Base-by-base conservation (phyloP, 2,329 filamentous ascomycete genomes). In the Drechslerella dactyloides region DNA sequence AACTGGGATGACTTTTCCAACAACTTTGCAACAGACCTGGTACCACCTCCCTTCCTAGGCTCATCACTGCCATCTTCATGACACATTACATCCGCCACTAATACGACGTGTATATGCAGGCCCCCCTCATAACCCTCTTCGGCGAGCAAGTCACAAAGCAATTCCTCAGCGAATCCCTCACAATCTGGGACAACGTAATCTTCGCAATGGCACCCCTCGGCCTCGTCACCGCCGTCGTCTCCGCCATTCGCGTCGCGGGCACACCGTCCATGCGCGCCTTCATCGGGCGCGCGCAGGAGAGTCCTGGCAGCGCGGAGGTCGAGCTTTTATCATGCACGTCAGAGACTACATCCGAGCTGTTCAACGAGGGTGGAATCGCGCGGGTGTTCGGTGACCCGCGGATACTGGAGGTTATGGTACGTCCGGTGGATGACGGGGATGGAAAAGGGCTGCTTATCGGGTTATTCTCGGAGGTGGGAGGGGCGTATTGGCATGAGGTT, bases 181-280 rank as follows among this genome's bases (percentile, higher is more conserved):
- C 55, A 2, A 63, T 55, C 53, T 58, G 56, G 15, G 83, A 84
- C 44, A 80, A 81, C 40, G 75, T 84, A 1, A 80, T 83, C 2
- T 79, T 85, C n/a, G 80, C 82, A 0, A 78, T 83, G 54, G 82
- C 79, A 0, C 83, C 83, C 0, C 62, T 84, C 1, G 68, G 81
- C 0, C 79, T 83, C 21, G 61, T 83, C 5, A 82, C 81, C 0
- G 77, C 77, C 0, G 69, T 82, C 0, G 77, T 78, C 10, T 74
- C 74, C 7, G 75, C 74, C 0, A 79, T 79, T 19, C 74, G 78
- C 56, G 40, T 81, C 10, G 51, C 23, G 5, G 57, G 51, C 5
- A 61, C 24, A 15, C 17, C 51, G 1, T 69, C 56, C 4, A 33
- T 69, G 33, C 52, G 57, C 15, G 64, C 64, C 1, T 61, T 62